A percentile compares a stretch with the other conserved stretches of the same genome.
Evolutionary conservation across 768 basidiomycete species (phyloP).

Genomic region (Filobasidium wieringae): DNA sequence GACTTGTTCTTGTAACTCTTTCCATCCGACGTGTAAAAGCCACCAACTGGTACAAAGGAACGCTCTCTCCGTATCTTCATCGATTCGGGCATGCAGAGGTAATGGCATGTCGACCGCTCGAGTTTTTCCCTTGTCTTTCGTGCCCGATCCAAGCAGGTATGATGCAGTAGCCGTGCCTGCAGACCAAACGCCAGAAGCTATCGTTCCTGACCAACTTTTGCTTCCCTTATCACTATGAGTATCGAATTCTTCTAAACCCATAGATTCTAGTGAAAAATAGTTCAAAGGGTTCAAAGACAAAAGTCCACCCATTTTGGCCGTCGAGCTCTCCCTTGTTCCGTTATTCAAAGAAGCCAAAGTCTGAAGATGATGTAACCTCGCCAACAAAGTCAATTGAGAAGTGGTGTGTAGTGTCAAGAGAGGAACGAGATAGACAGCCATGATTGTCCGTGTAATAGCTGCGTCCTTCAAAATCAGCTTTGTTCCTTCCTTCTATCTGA

Average conservation of each 20-base stretch:
- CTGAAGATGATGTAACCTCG: constrained; percentile 49
- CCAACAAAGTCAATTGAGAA: constrained; percentile 73
- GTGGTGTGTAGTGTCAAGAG: constrained; percentile 76
- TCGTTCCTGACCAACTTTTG: not conserved
- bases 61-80: constrained; percentile 58
- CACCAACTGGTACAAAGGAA: constrained; percentile 86
- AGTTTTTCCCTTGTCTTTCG: constrained; percentile 26
- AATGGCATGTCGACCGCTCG: constrained; percentile 5
- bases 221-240: not conserved
- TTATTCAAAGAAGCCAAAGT: constrained; percentile 34
- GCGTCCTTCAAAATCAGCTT: not conserved
- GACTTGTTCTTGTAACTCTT: constrained; percentile 63
- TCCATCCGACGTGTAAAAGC: constrained; percentile 86
- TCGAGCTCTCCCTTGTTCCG: not conserved
- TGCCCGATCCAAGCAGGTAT: constrained; percentile 22
- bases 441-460: constrained; percentile 82
- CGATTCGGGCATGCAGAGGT: constrained; percentile 13
- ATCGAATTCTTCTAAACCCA: constrained; percentile 11
- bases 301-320: not conserved
- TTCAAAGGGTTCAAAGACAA: constrained; percentile 10
- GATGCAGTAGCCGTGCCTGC: not conserved
- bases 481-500: too few relatives aligned
- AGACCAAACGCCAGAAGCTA: not conserved
- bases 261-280: constrained; percentile 13
- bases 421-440: constrained; percentile 71